Conservation (phyloP, 768 basidiomycete genomes). For the Sutorius australiensis region DNA sequence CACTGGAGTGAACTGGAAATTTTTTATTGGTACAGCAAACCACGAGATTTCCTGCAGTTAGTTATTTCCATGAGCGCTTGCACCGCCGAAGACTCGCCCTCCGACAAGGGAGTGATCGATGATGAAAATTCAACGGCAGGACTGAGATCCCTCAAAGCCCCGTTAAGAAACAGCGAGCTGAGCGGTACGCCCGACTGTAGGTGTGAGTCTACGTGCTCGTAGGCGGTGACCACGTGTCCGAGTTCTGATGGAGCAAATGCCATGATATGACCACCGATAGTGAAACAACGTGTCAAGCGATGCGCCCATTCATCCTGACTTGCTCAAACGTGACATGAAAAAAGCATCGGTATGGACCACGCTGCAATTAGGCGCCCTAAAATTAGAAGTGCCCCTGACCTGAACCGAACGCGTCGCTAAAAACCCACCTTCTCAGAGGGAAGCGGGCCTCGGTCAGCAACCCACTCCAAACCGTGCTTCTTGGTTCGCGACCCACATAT, state of each 20-base stretch:
- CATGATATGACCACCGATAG: neutral
- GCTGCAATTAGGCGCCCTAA: neutral
- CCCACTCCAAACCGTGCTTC: neutral
- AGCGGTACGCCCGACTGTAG: neutral
- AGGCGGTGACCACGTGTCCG: slow-evolving; percentile 3
- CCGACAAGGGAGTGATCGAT: neutral
- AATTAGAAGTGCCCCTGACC: slow-evolving; percentile 1
- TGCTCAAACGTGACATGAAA: neutral
- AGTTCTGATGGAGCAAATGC: neutral
- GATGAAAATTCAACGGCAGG: neutral
- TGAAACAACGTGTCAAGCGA: slow-evolving; percentile 3
- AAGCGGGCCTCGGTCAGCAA: neutral
- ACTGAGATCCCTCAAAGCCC: neutral
- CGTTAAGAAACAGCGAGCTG: neutral
- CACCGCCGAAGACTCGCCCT: neutral
- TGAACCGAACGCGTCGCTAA: neutral
- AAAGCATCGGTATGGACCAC: slow-evolving; percentile 8
- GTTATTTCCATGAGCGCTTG: neutral
- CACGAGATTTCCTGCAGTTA: neutral
- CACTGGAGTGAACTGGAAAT: neutral
- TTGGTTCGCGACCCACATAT: too few relatives aligned
- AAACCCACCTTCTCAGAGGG: neutral
- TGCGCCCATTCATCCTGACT: neutral
- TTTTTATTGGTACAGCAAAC: slow-evolving; percentile 16
- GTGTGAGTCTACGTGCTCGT: neutral